Evolutionary conservation across 371 early-diverging fungal species (phyloP).

Genomic region (Mortierella sp.): DNA sequence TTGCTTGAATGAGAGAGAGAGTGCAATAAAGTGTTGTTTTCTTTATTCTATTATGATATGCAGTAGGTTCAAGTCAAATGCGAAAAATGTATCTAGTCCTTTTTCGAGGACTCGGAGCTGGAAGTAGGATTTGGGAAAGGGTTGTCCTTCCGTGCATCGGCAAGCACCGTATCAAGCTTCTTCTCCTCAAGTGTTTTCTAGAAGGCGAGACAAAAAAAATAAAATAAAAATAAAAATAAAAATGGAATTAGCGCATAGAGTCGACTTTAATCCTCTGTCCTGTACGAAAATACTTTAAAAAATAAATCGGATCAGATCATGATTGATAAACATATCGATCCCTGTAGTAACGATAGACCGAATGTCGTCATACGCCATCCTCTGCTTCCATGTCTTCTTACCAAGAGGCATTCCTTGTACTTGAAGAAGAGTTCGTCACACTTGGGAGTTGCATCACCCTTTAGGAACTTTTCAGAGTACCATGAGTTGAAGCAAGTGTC

Average conservation of each 20-base stretch:
- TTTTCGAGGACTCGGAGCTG: slow-evolving; percentile 27
- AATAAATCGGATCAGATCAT: too few species aligned
- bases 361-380: background rate
- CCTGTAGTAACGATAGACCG: too few species aligned
- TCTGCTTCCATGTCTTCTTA: slow-evolving; percentile 44
- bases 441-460: slow-evolving; percentile 83
- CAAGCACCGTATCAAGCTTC: slow-evolving; percentile 80
- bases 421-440: slow-evolving; percentile 89
- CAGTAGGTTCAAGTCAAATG: background rate
- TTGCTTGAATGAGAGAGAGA: too few species aligned
- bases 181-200: slow-evolving; percentile 84
- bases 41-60: background rate
- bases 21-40: background rate
- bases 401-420: slow-evolving; percentile 90
- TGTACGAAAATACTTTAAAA: too few species aligned
- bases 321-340: too few species aligned
- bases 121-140: slow-evolving; percentile 65
- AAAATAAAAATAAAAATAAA: too few species aligned
- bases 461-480: slow-evolving; percentile 95
- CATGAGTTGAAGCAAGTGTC: slow-evolving; percentile 95
- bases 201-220: background rate
- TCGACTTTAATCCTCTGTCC: too few species aligned
- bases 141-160: slow-evolving; percentile 82
- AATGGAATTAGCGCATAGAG: too few species aligned
- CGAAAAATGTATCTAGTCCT: slow-evolving; percentile 14